Percentiles rank a stretch among this genome's conserved stretches.
Conservation (phyloP, 2,329 filamentous ascomycete genomes). For the Fusarium cyanostomum region DNA sequence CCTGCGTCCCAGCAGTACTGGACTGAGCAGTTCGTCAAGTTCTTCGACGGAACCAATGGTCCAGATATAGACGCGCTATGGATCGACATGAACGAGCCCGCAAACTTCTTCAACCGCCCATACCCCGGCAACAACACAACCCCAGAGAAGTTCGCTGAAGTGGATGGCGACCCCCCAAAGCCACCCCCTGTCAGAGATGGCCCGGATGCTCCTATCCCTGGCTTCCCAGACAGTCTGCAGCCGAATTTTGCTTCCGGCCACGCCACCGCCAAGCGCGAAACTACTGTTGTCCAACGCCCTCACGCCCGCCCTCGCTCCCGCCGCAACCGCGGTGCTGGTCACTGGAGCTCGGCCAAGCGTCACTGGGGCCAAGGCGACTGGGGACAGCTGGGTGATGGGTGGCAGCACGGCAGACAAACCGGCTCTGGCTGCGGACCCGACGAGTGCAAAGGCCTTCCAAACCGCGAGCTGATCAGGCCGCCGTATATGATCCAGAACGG, state of each 20-base stretch:
- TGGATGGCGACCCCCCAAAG: constrained; percentile 62
- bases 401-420: constrained; percentile 34
- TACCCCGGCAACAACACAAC: constrained; percentile 52
- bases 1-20: constrained; percentile 72
- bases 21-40: constrained; percentile 70
- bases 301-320: not conserved
- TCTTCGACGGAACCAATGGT: constrained; percentile 71
- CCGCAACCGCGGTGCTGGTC: constrained; percentile 14
- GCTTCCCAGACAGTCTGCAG: constrained; percentile 39
- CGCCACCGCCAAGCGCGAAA: not conserved
- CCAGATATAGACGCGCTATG: constrained; percentile 80
- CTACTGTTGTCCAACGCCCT: not conserved
- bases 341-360: constrained; percentile 20
- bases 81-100: constrained; percentile 71
- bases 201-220: constrained; percentile 35
- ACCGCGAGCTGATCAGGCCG: constrained; percentile 36
- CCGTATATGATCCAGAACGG: constrained; percentile 42
- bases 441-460: constrained; percentile 40
- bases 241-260: constrained; percentile 19
- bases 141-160: constrained; percentile 48
- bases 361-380: constrained; percentile 27
- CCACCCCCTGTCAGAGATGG: constrained; percentile 67
- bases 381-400: constrained; percentile 8
- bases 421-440: constrained; percentile 35
- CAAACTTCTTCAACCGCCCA: constrained; percentile 47